Evolutionary conservation across 2,329 filamentous ascomycete species (phyloP), one percentile per base, ranked within the genome.

Genomic region (Pseudogymnoascus sp.): DNA sequence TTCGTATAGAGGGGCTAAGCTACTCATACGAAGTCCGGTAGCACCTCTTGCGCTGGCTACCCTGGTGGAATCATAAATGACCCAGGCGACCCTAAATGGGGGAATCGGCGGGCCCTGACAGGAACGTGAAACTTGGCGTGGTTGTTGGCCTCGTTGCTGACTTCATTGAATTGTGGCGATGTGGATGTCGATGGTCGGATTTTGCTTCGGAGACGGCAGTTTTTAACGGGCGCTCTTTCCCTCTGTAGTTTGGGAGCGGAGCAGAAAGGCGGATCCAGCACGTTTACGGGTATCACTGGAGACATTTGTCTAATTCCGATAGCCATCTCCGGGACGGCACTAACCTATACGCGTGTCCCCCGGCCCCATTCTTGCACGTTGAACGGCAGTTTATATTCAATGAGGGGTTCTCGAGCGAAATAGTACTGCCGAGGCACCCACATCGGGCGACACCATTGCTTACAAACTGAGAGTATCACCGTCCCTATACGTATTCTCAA

Each of bases 201-300:
- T 19, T 56, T 56, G n/a, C n/a, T 12, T 56, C 14, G n/a, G 26
- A 33, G 22, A 26, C 46, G 26, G 46, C 46, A 56, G 46, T 56
- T 56, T 33, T 33, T 19, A 2, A 16, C 46, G 43, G 28, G 16
- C 26, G 19, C 7, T 56, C 26, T 56, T 26, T 33, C 46, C 26
- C 8, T 16, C 28, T 56, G n/a, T 31, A 33, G 46, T 16, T 16
- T 16, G 10, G n/a, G 46, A 56, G 46, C 46, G 46, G 46, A 53
- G 46, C 46, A 53, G 10, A 31, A 53, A 53, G 26, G 46, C 46
- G 46, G 46, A 56, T 33, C 46, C 46, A 33, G 46, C 46, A 56
- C 46, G 46, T 56, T 56, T 56, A 56, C 46, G 46, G 46, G 46
- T 31, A 19, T 56, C 46, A 19, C 26, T 56, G 26, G 46, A 53